phyloP scores from a whole-genome alignment of 495 filamentous ascomycete genomes.

The Neurospora sp. region DNA sequence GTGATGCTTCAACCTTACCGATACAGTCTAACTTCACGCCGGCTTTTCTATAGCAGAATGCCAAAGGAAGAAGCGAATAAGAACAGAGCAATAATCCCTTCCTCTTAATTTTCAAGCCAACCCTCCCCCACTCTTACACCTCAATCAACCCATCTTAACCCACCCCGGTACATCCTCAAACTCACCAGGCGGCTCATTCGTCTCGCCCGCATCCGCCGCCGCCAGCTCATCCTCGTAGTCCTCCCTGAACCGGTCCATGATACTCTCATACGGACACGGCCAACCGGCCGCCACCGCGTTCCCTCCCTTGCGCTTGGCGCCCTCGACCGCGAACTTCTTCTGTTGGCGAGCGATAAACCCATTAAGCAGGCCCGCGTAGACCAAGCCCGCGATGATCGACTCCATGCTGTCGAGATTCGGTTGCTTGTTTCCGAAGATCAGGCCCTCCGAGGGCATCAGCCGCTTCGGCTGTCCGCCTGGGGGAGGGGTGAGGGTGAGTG shows the following conservation, averaged over 20 bases:
- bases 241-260: constrained; percentile 23
- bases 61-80: not conserved
- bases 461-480: constrained; percentile 36
- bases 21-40: not conserved
- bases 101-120: too few relatives aligned
- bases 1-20: not conserved
- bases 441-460: constrained; percentile 38
- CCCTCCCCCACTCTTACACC: not conserved
- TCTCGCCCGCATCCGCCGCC: constrained; percentile 12
- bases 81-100: not conserved
- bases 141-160: constrained; percentile 14
- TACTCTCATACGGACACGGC: constrained; percentile 24
- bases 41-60: not conserved
- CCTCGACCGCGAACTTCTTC: constrained; percentile 70
- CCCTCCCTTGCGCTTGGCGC: constrained; percentile 52
- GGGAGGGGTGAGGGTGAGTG: constrained; percentile 26
- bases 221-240: constrained; percentile 19
- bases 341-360: constrained; percentile 76
- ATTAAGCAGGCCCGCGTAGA: constrained; percentile 73
- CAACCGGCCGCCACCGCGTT: constrained; percentile 36
- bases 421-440: constrained; percentile 42
- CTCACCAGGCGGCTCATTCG: constrained; percentile 19
- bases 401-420: constrained; percentile 62
- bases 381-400: constrained; percentile 60
- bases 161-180: constrained; percentile 27